phyloP scores from a whole-genome alignment of 371 early-diverging fungal species.

The Apophysomyces ossiformis region DNA sequence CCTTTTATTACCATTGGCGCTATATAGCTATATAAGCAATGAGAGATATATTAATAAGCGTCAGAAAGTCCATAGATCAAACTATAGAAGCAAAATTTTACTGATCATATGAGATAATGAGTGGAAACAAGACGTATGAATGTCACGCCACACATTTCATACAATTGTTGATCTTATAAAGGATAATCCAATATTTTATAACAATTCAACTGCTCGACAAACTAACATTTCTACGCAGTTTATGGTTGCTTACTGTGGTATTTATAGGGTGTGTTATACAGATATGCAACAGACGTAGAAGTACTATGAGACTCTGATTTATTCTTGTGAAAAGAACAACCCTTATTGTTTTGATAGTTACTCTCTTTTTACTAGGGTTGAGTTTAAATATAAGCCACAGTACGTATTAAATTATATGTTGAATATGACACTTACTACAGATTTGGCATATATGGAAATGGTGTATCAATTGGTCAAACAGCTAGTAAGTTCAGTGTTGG shows the following conservation, averaged over 20 bases:
- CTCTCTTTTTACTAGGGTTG: too few relatives aligned
- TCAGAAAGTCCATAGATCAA: neutral
- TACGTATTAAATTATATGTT: too few relatives aligned
- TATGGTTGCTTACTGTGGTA: neutral
- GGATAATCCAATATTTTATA: neutral
- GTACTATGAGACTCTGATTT: too few relatives aligned
- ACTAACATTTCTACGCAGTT: neutral
- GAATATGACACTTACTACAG: neutral
- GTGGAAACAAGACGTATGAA: conserved; percentile 4
- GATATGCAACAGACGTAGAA: too few relatives aligned
- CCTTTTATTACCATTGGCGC: neutral
- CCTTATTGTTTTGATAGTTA: too few relatives aligned
- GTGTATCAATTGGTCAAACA: neutral
- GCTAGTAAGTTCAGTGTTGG: conserved; percentile 1
- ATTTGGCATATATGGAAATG: conserved; percentile 2
- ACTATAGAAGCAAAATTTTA: neutral
- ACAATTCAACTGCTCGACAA: neutral
- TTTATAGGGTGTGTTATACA: too few relatives aligned
- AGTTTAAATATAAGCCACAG: too few relatives aligned
- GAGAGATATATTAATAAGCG: neutral
- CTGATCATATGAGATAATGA: neutral
- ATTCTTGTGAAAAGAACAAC: too few relatives aligned
- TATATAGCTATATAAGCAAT: neutral
- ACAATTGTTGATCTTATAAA: neutral
- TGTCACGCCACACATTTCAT: neutral